Evolutionary conservation across 1,284 basidiomycete genomes (phyloP).

Genomic region (Sparassis latifolia): DNA sequence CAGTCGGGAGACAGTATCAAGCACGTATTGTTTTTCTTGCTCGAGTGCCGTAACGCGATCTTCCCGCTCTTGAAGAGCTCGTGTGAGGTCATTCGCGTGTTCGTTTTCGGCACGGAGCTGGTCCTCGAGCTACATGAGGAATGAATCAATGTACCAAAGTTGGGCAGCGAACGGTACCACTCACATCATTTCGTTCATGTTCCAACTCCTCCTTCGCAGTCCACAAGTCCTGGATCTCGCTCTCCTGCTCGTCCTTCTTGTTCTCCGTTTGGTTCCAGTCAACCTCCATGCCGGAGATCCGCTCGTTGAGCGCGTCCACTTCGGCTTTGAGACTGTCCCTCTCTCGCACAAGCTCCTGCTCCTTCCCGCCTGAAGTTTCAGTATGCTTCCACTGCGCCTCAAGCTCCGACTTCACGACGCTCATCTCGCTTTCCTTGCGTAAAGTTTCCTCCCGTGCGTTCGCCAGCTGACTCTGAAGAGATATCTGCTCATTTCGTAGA

Average conservation of each 20-base stretch:
- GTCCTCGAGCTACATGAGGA: constrained; percentile 37
- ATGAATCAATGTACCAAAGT: constrained; percentile 2
- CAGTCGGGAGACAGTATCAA: constrained; percentile 46
- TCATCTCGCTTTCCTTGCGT: constrained; percentile 41
- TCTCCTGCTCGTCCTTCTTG: constrained; percentile 43
- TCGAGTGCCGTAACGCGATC: constrained; percentile 46
- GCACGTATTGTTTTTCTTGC: constrained; percentile 48
- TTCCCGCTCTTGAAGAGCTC: constrained; percentile 50
- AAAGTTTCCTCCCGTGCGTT: constrained; percentile 23
- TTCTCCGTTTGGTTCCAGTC: constrained; percentile 49
- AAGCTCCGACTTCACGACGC: constrained; percentile 45
- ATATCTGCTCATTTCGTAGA: constrained; percentile 28
- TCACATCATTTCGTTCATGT: constrained; percentile 49
- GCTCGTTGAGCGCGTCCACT: constrained; percentile 25
- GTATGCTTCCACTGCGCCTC: constrained; percentile 60
- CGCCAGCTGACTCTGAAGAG: constrained; percentile 24
- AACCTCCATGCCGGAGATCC: constrained; percentile 36
- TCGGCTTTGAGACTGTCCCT: constrained; percentile 31
- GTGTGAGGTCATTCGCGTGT: constrained; percentile 39
- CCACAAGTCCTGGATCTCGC: constrained; percentile 44
- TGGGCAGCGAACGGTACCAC: constrained; percentile 6
- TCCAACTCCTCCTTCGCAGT: constrained; percentile 43
- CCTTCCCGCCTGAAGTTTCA: constrained; percentile 29
- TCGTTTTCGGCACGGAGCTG: constrained; percentile 43
- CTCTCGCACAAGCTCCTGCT: constrained; percentile 23